Base-by-base conservation (phyloP, 2,329 filamentous ascomycete genomes). In the Neopestalotiopsis sp. region DNA sequence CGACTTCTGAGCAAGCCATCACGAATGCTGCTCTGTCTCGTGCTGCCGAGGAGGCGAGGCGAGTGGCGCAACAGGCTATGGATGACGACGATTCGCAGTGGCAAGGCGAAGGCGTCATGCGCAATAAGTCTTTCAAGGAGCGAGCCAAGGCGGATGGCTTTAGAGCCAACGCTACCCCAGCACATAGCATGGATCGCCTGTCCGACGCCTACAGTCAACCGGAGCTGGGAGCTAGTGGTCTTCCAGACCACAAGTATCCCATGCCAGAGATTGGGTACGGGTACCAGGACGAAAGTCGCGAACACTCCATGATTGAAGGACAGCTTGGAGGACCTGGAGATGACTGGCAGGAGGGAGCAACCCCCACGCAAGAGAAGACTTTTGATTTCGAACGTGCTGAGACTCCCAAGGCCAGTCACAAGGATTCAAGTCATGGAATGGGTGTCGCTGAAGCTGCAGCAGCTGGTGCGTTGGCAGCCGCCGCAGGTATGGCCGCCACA, bases 231-330 rank as follows among this genome's bases (percentile, higher is more conserved):
- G 88, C 91, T 58, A 94, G 87, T 77, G 91, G 90, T 61, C 78
- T 95, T 70, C 94, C 94, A 3, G 87, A 91, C 72, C 81, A 88
- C 45, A 82, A 90, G 68, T 86, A 95, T 73, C 91, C 92, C 5
- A 88, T 95, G 84, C 93, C 92, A 0, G 94, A 95, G 76, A 90
- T 93, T 75, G 94, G 92, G 4, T 92, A 93, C 72, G 42, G 45
- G 24, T 83, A 80, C 65, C 82, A 85, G 69, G 84, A 87, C 12
- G 87, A 89, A 49, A 80, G 82, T 28, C 69, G 73, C 61, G 97
- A 94, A 20, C 94, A 94, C 2, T 97, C 95, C 0, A 86, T 95
- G 64, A 90, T 97, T 56, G 88, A 94, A 72, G 94, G 92, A 20
- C 91, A 91, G 1, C 87, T 92, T 64, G 90, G 89, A 65, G 89